Evolutionary conservation across 2,329 filamentous ascomycete genomes (phyloP), one percentile per base, ranked within the genome.

Genomic region (Esteya vermicola): DNA sequence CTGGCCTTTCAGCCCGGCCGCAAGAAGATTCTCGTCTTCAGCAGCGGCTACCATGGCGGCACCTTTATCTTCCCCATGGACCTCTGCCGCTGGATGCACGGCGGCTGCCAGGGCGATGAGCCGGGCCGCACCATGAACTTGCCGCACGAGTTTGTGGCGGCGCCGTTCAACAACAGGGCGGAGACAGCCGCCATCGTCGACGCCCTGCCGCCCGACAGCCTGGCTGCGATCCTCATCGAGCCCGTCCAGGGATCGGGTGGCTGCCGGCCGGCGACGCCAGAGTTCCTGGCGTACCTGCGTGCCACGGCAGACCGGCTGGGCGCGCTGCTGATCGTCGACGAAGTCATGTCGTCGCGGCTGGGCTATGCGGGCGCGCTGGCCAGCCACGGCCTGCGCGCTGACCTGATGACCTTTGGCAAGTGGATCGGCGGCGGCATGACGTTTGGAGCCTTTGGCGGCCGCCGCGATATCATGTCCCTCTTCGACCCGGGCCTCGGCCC

Each of bases 291-390:
- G 9, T 47, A 34, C 23, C 39, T 47, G n/a, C 45, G 45, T 1
- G 27, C 21, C 4, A 42, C 45, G 2, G 39, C 39, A 16, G 41
- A 45, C 28, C 34, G 38, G 1, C 37, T 45, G 3, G 43, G 43
- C 5, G 43, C 45, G 1, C 41, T 83, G 0, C 64, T 84, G 45
- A 73, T 84, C 33, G 59, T 79, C n/a, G 79, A 84, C 53, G 79
- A 84, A 55, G 78, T 83, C 12, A 78, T 81, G 67, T 78, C 76
- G 0, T 78, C 72, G 4, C 65, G 78, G 2, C 57, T 81, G 22
- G 54, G 61, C 18, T 56, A 56, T 4, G 57, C 63, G 13, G 75
- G 77, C 0, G 53, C 72, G 2, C 60, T 57, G 1, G 70, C 76
- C 45, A 65, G 69, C 0, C 71, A 72, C 0, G 76, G 73, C 0